These are phyloP conservation scores for Fusarium sp. DNA, from an alignment of 2,329 filamentous ascomycete genomes.

Conservation along the genomic window DNA sequence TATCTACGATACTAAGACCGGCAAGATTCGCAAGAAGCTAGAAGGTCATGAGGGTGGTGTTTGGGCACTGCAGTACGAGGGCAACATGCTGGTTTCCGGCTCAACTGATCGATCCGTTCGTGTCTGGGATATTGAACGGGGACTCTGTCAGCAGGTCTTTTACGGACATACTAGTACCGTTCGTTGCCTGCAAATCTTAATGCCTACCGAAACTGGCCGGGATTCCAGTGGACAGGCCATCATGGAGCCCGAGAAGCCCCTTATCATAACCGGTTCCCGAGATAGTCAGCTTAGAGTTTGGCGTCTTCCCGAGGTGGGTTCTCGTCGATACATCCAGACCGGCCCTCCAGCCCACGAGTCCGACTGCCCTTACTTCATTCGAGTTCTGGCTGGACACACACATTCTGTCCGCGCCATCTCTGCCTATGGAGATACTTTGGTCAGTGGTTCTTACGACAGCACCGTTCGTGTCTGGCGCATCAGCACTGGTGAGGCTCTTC, in stretches of 20 bases:
- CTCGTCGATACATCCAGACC: slow-evolving; percentile 82
- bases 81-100: slow-evolving; percentile 93
- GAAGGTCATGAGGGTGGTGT: slow-evolving; percentile 97
- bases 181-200: slow-evolving; percentile 92
- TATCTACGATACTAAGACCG: slow-evolving; percentile 97
- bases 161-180: slow-evolving; percentile 98
- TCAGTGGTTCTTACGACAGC: slow-evolving; percentile 96
- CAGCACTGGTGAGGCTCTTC: slow-evolving; percentile 89
- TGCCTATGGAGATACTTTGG: slow-evolving; percentile 93
- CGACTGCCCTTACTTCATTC: slow-evolving; percentile 95
- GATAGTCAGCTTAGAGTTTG: slow-evolving; percentile 95
- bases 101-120: slow-evolving; percentile 97
- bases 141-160: slow-evolving; percentile 93
- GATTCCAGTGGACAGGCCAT: slow-evolving; percentile 78
- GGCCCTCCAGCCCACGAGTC: slow-evolving; percentile 78
- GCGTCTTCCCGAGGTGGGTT: slow-evolving; percentile 87
- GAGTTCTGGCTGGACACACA: slow-evolving; percentile 85
- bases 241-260: slow-evolving; percentile 92
- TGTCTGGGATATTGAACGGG: slow-evolving; percentile 98
- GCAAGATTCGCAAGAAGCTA: slow-evolving; percentile 83
- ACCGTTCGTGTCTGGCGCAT: slow-evolving; percentile 98
- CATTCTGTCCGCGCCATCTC: slow-evolving; percentile 97
- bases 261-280: slow-evolving; percentile 97
- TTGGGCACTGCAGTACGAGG: slow-evolving; percentile 97
- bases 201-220: slow-evolving; percentile 83